Evolutionary conservation across 1,139 yeast species (phyloP).

Genomic region (Geotrichum europaeum): DNA sequence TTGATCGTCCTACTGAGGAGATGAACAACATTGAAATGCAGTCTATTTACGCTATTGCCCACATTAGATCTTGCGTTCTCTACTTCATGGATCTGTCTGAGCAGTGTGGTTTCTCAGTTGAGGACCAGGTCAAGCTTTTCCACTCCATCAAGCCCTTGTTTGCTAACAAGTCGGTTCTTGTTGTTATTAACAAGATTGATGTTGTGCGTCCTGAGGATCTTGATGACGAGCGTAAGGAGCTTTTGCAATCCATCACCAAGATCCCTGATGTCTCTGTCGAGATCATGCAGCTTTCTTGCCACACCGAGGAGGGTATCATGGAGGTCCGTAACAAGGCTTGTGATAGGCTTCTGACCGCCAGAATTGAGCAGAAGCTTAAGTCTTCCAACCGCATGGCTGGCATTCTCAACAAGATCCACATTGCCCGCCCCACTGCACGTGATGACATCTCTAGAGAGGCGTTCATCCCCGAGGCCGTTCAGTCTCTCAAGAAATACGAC

Average conservation of each 20-base stretch:
- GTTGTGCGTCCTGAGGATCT: conserved; percentile 80
- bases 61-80: conserved; percentile 88
- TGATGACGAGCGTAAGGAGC: conserved; percentile 64
- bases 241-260: conserved; percentile 51
- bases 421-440: conserved; percentile 81
- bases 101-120: conserved; percentile 97
- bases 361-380: conserved; percentile 95
- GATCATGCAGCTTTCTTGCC: conserved; percentile 87
- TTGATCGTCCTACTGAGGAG: conserved; percentile 98
- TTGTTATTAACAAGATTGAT: conserved; percentile 92
- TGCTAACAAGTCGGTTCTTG: conserved; percentile 93
- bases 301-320: conserved; percentile 93
- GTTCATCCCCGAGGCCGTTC: conserved; percentile 70
- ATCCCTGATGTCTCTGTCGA: conserved; percentile 67
- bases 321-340: conserved; percentile 95
- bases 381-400: conserved; percentile 84
- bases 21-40: conserved; percentile 99
- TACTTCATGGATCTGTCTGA: conserved; percentile 98
- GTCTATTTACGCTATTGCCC: conserved; percentile 97
- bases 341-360: conserved; percentile 87
- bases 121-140: conserved; percentile 94
- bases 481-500: conserved; percentile 59
- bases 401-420: conserved; percentile 92
- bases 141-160: conserved; percentile 95
- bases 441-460: conserved; percentile 77